These are phyloP conservation scores for Tetrahymena malaccensis DNA, from an alignment of 73 alveolate genomes.

Conservation along the genomic window DNA sequence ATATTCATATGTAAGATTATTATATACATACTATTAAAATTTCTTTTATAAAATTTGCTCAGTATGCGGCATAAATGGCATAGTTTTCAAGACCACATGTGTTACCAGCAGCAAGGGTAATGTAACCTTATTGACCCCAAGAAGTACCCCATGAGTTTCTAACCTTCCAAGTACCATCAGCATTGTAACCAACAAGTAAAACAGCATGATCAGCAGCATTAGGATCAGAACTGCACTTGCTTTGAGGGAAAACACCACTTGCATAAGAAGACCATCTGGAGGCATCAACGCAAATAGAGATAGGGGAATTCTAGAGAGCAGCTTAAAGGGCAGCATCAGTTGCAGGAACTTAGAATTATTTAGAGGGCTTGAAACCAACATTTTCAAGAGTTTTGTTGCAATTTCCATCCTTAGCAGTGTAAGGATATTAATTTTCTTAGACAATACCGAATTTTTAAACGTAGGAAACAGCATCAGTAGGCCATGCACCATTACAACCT, in stretches of 20 bases:
- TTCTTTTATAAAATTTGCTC: background rate
- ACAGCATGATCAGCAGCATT: conserved; percentile 57
- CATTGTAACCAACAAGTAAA: conserved; percentile 48
- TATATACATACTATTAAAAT: background rate
- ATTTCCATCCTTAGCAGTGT: conserved; percentile 9
- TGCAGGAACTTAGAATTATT: background rate
- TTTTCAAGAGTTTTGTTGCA: conserved; percentile 15
- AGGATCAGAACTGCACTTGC: background rate
- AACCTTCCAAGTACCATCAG: conserved; percentile 25
- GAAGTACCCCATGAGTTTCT: conserved; percentile 69
- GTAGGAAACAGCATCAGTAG: conserved; percentile 27
- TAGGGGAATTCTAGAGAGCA: background rate
- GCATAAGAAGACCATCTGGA: background rate
- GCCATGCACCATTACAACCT: conserved; percentile 61
- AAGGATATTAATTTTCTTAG: conserved; percentile 36
- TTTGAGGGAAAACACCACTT: background rate
- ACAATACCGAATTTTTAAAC: conserved; percentile 4
- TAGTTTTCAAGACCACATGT: conserved; percentile 5
- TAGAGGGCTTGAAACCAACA: background rate
- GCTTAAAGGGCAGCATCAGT: background rate
- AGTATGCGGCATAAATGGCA: background rate
- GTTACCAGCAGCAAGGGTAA: conserved; percentile 43
- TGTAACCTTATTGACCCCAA: conserved; percentile 73
- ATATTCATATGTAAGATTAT: background rate
- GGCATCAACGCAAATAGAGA: conserved; percentile 5